Percentiles rank a stretch among this genome's conserved stretches.
These are phyloP conservation scores for Phytophthora colocasiae DNA, from an alignment of 352 stramenopile species.

Conservation along the genomic window DNA sequence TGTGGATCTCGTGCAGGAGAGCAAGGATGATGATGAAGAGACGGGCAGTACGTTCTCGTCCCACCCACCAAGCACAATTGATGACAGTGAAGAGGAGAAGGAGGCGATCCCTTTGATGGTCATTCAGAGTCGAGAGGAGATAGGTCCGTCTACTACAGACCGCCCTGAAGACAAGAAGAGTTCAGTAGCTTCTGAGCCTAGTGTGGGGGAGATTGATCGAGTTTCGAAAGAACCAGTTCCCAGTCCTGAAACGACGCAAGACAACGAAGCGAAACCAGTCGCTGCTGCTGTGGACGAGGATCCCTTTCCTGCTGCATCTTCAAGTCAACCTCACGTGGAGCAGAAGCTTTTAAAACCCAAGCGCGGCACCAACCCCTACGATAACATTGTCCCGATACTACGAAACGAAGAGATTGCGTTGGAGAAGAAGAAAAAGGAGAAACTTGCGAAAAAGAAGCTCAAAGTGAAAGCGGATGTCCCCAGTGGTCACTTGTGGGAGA, in stretches of 20 bases:
- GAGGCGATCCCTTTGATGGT: slow-evolving; percentile 14
- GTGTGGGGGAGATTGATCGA: not conserved
- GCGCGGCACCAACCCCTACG: not conserved
- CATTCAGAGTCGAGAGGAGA: slow-evolving; percentile 5
- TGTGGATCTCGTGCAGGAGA: slow-evolving; percentile 7
- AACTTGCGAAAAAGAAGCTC: slow-evolving; percentile 27
- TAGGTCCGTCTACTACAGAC: too few species aligned
- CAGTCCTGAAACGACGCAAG: not conserved
- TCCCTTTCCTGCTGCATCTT: not conserved
- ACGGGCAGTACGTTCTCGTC: slow-evolving; percentile 21
- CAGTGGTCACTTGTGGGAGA: slow-evolving; percentile 41
- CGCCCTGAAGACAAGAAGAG: too few species aligned
- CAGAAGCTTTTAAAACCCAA: not conserved
- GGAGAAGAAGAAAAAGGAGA: not conserved
- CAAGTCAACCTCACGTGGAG: not conserved
- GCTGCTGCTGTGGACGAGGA: not conserved
- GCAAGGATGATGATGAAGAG: slow-evolving; percentile 26
- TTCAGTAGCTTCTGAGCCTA: not conserved
- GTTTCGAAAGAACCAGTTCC: slow-evolving; percentile 3
- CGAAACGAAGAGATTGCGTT: slow-evolving; percentile 1
- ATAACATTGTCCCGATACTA: not conserved
- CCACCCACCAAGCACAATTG: slow-evolving; percentile 19
- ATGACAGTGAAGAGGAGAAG: slow-evolving; percentile 42
- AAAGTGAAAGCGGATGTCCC: slow-evolving; percentile 31
- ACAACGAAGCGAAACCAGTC: not conserved